Conservation (phyloP, 2,329 filamentous ascomycete species). For the Apiospora saccharicola region DNA sequence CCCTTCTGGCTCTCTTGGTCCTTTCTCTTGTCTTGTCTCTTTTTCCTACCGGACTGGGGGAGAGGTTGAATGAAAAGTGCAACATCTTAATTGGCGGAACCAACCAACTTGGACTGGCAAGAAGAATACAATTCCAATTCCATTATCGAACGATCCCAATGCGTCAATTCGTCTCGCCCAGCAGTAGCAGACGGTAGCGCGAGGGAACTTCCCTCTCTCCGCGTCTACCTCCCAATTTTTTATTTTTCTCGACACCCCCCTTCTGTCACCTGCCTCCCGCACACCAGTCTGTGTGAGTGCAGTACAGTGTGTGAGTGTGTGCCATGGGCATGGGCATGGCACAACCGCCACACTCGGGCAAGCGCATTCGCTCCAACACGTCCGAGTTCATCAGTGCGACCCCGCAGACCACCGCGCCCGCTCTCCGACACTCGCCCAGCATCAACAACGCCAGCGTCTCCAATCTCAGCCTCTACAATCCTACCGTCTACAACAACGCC, state of each 20-base stretch:
- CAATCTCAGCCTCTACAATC: conserved; percentile 24
- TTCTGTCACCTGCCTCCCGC: conserved; percentile 10
- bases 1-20: conserved; percentile 11
- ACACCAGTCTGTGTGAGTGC: conserved; percentile 10
- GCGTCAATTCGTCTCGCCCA: conserved; percentile 21
- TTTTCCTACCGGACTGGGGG: conserved; percentile 16
- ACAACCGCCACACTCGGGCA: conserved; percentile 31
- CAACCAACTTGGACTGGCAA: neutral
- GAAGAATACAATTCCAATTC: neutral
- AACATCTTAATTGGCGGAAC: conserved; percentile 15
- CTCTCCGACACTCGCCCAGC: conserved; percentile 35
- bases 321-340: conserved; percentile 27
- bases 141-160: conserved; percentile 18
- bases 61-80: conserved; percentile 19
- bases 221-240: conserved; percentile 7
- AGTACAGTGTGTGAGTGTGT: conserved; percentile 19
- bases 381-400: conserved; percentile 39
- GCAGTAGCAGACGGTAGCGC: conserved; percentile 21
- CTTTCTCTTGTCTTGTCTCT: conserved; percentile 19
- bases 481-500: conserved; percentile 24
- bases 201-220: conserved; percentile 22
- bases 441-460: conserved; percentile 32
- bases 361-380: conserved; percentile 32
- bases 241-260: neutral
- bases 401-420: conserved; percentile 43